Evolutionary conservation across 2,329 filamentous ascomycete genomes (phyloP), one percentile per base, ranked within the genome.

Genomic region (Zasmidium citrigriseum): DNA sequence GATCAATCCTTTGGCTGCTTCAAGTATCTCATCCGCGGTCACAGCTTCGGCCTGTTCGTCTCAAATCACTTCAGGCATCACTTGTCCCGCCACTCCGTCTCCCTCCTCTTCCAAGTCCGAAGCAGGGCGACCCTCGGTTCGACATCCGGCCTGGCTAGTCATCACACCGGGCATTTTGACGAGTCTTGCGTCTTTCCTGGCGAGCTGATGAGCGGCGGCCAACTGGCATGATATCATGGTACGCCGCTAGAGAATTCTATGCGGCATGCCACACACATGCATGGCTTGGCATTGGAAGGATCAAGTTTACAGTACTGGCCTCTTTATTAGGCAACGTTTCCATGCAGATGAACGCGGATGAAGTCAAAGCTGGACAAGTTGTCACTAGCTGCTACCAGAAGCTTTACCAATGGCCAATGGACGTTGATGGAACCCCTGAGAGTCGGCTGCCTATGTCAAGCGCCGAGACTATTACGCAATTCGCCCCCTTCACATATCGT

Each of bases 1-100:
- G 5, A 55, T 55, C n/a, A 38, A 49, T 29, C 7, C 45, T 9
- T 22, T 24, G 4, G 45, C 53, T 14, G 53, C 53, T 49, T 14
- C 45, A 24, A 55, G 53, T 24, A 50, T 55, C 1, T 38, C 53
- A 16, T 11, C 34, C 34, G 34, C 34, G 34, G 18, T 41, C 14
- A 9, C 34, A 9, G 7, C 7, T 9, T 41, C 34, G 34, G 34
- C 34, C 16, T 41, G 34, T n/a, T 41, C 34, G 7, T n/a, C n/a
- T n/a, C n/a, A n/a, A n/a, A n/a, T n/a, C n/a, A n/a, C 34, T 41
- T 10, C 7, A 9, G 7, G 14, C 16, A n/a, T 41, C 16, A 41
- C 7, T 4, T 41, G 34, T 41, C 7, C 34, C 14, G 5, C 34
- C 16, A 41, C 5, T 41, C 34, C 34, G 34, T 10, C 34, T 41